Evolutionary conservation across 1,139 yeast species (phyloP), one percentile per base, ranked within the genome.

Genomic region (Saccharomycopsis hybrid): DNA sequence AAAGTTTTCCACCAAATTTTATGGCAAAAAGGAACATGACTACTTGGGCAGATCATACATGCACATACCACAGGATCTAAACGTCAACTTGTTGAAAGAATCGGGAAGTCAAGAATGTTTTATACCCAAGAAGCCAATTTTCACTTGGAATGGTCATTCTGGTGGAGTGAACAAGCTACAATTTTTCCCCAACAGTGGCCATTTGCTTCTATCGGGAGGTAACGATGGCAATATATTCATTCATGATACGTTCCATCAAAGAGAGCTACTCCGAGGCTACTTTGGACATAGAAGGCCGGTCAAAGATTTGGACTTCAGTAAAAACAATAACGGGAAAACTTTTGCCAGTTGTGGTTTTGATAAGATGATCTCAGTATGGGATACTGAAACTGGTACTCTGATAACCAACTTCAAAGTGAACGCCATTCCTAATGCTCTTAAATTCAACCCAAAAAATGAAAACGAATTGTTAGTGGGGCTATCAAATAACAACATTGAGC

Each of bases 291-390:
- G 67, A 0, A 76, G 73, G 54, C 78, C 95, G 0, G 81, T 88
- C 2, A 83, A 80, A 57, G 86, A 81, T 55, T 63, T 85, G 1
- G 67, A 68, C 24, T 88, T 89, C 65, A 72, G 71, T 55, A 42
- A 25, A 3, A 30, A 29, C 13, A 38, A 32, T 29, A 30, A 9
- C 13, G 96, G 96, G 0, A 60, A 67, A 3, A 64, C 63, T 50
- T 85, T 89, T 60, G 58, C 87, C n/a, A 84, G 94, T 62, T 78
- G 88, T 53, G 78, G 90, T 0, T 86, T 76, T 63, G 97, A 89
- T 62, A 76, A 73, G 54, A 65, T 64, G 25, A 73, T 86, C 4
- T 73, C 77, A 47, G 65, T 85, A 13, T 89, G 97, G 96, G 79
- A 87, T 53, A 86, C 95, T 0, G 88, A 80, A 59, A 73, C 83